phyloP scores from a whole-genome alignment of 345 rosid species.

The Citrus sp. region DNA sequence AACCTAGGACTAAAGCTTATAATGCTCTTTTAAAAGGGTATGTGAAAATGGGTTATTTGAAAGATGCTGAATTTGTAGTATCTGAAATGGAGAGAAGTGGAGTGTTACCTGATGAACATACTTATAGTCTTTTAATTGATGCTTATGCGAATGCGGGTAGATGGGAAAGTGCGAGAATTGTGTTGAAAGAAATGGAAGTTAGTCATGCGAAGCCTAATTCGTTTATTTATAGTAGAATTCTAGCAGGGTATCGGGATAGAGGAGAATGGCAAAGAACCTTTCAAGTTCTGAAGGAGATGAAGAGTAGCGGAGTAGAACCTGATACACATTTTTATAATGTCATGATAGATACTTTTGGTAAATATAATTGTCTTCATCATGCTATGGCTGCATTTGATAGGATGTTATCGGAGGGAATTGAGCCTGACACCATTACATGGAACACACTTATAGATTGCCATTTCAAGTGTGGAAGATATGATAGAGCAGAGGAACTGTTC shows the following conservation, averaged over 20 bases:
- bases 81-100: slow-evolving; percentile 90
- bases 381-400: slow-evolving; percentile 80
- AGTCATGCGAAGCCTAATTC: slow-evolving; percentile 68
- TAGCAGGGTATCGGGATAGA: slow-evolving; percentile 76
- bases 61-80: slow-evolving; percentile 74
- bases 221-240: slow-evolving; percentile 71
- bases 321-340: slow-evolving; percentile 91
- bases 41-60: slow-evolving; percentile 68
- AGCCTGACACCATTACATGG: slow-evolving; percentile 88
- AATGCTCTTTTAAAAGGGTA: slow-evolving; percentile 87
- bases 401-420: slow-evolving; percentile 74
- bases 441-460: slow-evolving; percentile 92
- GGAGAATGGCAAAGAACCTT: slow-evolving; percentile 97
- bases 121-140: slow-evolving; percentile 81
- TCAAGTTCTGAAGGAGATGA: slow-evolving; percentile 92
- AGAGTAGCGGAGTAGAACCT: slow-evolving; percentile 69
- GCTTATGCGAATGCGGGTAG: slow-evolving; percentile 88
- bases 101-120: slow-evolving; percentile 79
- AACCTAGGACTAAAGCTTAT: slow-evolving; percentile 73
- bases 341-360: slow-evolving; percentile 92
- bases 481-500: slow-evolving; percentile 75
- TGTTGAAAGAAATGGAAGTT: slow-evolving; percentile 93
- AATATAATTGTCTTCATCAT: slow-evolving; percentile 85
- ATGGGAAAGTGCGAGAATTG: slow-evolving; percentile 94
- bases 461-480: slow-evolving; percentile 69